phyloP scores from a whole-genome alignment of 192 early-diverging fungal species.

The Mortierella antarctica region DNA sequence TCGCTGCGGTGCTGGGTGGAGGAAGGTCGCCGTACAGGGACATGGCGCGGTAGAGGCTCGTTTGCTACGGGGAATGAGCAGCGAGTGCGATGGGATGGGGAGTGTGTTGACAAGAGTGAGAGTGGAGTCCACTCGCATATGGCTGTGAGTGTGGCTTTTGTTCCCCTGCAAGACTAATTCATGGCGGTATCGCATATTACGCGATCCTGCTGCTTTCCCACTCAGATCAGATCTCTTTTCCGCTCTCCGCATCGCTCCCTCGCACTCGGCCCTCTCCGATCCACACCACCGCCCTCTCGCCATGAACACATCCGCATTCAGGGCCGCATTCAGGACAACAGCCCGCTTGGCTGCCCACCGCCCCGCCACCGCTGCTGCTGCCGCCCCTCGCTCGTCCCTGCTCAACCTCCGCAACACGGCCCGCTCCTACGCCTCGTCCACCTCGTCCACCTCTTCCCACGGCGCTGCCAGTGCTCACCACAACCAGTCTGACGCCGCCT shows the following conservation, averaged over 20 bases:
- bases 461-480: conserved; percentile 9
- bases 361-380: conserved; percentile 1
- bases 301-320: conserved; percentile 44
- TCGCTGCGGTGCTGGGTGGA: conserved; percentile 36
- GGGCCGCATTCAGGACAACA: conserved; percentile 31
- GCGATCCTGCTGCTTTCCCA: neutral
- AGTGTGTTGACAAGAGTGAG: neutral
- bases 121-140: neutral
- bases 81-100: neutral
- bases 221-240: conserved; percentile 2
- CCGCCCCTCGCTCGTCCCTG: conserved; percentile 23
- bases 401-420: conserved; percentile 43
- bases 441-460: neutral
- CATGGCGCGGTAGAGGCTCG: conserved; percentile 7
- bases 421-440: conserved; percentile 34
- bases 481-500: conserved; percentile 22
- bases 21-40: conserved; percentile 60
- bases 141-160: no score
- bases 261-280: neutral
- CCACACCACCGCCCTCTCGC: neutral
- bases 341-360: conserved; percentile 5
- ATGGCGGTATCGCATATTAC: no score
- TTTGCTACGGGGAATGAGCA: no score
- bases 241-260: conserved; percentile 1
- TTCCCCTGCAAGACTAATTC: no score